phyloP scores from a whole-genome alignment of 2,329 filamentous ascomycete genomes.

The Penicillium corylophilum region DNA sequence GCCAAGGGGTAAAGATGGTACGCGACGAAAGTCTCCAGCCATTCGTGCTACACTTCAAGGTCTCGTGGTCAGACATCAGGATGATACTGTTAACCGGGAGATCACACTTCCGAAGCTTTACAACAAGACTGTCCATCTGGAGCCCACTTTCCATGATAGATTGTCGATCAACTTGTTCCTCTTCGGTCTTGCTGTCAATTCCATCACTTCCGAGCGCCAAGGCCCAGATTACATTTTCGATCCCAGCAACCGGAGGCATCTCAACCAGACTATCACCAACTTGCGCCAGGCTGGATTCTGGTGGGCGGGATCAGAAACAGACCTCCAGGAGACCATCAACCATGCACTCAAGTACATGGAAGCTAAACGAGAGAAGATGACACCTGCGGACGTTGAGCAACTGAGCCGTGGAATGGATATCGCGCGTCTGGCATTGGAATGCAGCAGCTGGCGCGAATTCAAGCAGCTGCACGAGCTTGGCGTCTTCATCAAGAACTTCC shows the following conservation, averaged over 20 bases:
- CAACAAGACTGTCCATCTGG: constrained; percentile 69
- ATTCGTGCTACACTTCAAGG: constrained; percentile 71
- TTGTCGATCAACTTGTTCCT: constrained; percentile 81
- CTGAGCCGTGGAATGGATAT: constrained; percentile 65
- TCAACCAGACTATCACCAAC: constrained; percentile 72
- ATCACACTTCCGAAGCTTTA: constrained; percentile 68
- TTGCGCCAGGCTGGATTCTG: constrained; percentile 83
- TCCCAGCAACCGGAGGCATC: constrained; percentile 64
- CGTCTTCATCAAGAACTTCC: constrained; percentile 67
- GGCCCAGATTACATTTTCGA: constrained; percentile 91
- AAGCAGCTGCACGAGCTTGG: constrained; percentile 75
- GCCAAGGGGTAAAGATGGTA: constrained; percentile 58
- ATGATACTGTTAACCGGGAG: constrained; percentile 66
- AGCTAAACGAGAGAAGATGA: constrained; percentile 61
- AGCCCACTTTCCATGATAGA: constrained; percentile 82
- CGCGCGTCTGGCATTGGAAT: constrained; percentile 60
- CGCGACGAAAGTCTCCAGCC: constrained; percentile 41
- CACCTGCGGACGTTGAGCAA: constrained; percentile 58
- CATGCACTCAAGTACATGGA: constrained; percentile 67
- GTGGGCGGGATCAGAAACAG: constrained; percentile 71
- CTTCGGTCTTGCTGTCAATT: constrained; percentile 80
- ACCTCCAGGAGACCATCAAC: constrained; percentile 64
- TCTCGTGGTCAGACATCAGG: constrained; percentile 76
- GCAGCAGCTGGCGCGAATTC: constrained; percentile 64
- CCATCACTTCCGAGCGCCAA: constrained; percentile 79